Base-by-base conservation (phyloP, 371 early-diverging fungal species). In the Mortierella polycephala region DNA sequence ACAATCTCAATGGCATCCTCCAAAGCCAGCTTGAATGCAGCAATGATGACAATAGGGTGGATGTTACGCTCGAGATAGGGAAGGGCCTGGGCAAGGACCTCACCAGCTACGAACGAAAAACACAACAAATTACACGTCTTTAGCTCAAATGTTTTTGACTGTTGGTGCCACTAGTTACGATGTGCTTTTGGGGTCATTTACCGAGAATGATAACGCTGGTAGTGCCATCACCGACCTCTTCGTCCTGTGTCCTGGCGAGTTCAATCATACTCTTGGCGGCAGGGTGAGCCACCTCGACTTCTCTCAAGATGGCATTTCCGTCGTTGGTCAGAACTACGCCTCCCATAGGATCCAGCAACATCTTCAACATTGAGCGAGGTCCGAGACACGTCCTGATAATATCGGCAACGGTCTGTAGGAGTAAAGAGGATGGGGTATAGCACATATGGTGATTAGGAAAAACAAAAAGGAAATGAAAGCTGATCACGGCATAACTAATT, bases 201-300 rank as follows among this genome's bases (percentile, higher is more conserved):
- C 95, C 96, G 45, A 99, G 89, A 80, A 99, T 96, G 67, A 99
- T 98, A 70, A 99, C 99, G 66, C 94, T 91, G 39, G 99, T 99
- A 21, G 99, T 99, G 63, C 99, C 99, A 86, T 99, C 99, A 67
- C 99, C 99, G 45, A 99, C 99, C 85, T 99, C 99, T 84, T 99
- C 99, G 88, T 99, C 99, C 89, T 99, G 99, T 62, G 99, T 99
- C 84, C 99, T 90, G 45, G 97, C 94, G 52, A 99, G 92, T 83
- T 99, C 99, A 81, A 99, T 98, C 95, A 99, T 96, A 74, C 95
- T 95, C 85, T 99, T 99, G 52, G 99, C 99, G 55, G 99, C 99
- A 50, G 99, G 99, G 86, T 99, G 99, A 46, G 97, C 95, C 23
- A 99, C 99, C 86, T 99, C 99, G 81, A 98, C 93, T 86, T 99